phyloP scores from a whole-genome alignment of 495 filamentous ascomycete species.

The Chaetomium tenue region DNA sequence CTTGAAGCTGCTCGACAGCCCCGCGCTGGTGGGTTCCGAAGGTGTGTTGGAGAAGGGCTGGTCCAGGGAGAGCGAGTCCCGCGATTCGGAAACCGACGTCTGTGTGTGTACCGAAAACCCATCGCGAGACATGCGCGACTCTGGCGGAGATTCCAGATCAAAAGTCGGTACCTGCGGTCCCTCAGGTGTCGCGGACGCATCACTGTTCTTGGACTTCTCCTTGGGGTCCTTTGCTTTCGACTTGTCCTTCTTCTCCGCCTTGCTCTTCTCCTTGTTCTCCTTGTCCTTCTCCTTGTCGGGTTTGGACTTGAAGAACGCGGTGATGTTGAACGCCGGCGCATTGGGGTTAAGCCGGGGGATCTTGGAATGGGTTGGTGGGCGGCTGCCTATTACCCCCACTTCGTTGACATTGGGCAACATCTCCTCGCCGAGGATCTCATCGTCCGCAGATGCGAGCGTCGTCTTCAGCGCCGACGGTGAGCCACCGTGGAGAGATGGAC shows the following conservation, averaged over 20 bases:
- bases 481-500: conserved; percentile 50
- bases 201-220: conserved; percentile 15
- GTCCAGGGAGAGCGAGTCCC: conserved; percentile 66
- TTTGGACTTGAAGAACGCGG: conserved; percentile 45
- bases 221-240: conserved; percentile 30
- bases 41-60: conserved; percentile 63
- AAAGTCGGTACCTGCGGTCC: conserved; percentile 18
- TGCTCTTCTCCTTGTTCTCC: conserved; percentile 33
- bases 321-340: conserved; percentile 50
- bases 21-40: conserved; percentile 56
- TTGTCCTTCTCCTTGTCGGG: conserved; percentile 42
- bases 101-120: conserved; percentile 54
- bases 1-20: conserved; percentile 37
- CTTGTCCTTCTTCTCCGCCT: conserved; percentile 32
- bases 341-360: conserved; percentile 52
- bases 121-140: conserved; percentile 60
- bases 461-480: conserved; percentile 51
- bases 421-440: conserved; percentile 50
- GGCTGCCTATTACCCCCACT: conserved; percentile 51
- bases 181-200: conserved; percentile 25
- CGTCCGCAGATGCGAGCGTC: conserved; percentile 50
- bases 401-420: conserved; percentile 45
- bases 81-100: conserved; percentile 65
- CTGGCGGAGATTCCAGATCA: conserved; percentile 55
- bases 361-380: conserved; percentile 49